Evolutionary conservation across 371 early-diverging fungal genomes (phyloP), one percentile per base, ranked within the genome.

Genomic region (Mortierella sp.): DNA sequence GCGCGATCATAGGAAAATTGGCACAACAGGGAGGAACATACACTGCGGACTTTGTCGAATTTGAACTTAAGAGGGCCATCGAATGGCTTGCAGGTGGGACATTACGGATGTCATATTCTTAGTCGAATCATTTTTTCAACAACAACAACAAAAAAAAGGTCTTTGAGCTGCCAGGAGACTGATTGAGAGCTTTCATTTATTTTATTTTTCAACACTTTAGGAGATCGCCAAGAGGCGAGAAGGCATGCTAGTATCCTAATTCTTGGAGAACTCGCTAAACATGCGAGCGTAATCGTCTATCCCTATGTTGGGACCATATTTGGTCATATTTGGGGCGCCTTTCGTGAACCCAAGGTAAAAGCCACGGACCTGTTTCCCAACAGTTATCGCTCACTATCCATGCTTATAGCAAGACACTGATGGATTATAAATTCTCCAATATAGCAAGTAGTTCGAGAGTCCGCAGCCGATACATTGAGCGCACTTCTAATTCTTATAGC

Each of bases 201-300:
- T 11, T 18, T 18, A 3, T 9, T 37, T 37, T 37, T 37, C 37
- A 37, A 37, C 37, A 37, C 23, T 18, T 23, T 56, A 84, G 89
- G 87, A 4, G 94, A 94, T 43, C 84, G 90, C 7, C 87, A 87
- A 44, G 96, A 97, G 62, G 84, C 90, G 4, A 84, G 94, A 53
- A 84, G 96, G 43, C 89, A 94, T 73, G 95, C 97, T 7, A 95
- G 98, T 28, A 94, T 97, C 1, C 84, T 95, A 1, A 88, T 99
- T 0, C 81, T 99, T 12, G 88, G 91, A 37, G 96, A 94, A 71
- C 83, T 97, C 7, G 93, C 95, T 4, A 79, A 85, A 44, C 94
- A 91, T 64, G 93, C 96, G 6, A 94, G 96, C 28, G 94, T 95
- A 19, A 74, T 95, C 28, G 90, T 98, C 37, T 96, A 94, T 80